Percentiles rank a stretch among this genome's conserved stretches.
phyloP scores from a whole-genome alignment of 1,284 basidiomycete genomes.

The Agroathelia rolfsii region DNA sequence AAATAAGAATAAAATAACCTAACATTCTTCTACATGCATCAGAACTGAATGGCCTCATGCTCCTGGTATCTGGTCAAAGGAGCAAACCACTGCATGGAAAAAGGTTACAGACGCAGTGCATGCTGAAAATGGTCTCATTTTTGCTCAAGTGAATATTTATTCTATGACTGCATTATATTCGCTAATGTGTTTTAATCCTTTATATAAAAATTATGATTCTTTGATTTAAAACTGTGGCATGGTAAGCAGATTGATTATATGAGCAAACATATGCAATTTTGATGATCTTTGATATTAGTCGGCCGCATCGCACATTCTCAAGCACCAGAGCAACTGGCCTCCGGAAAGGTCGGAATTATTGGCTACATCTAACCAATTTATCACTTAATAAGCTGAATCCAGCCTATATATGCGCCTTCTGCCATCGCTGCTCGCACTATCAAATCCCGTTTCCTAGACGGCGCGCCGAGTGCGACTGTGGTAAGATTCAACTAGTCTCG shows the following conservation, averaged over 20 bases:
- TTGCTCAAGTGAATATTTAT: too few species aligned
- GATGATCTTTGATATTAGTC: too few species aligned
- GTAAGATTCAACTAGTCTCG: not conserved
- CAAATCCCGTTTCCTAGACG: conserved; percentile 25
- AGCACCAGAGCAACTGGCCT: too few species aligned
- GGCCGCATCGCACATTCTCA: too few species aligned
- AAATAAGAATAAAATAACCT: conserved; percentile 15
- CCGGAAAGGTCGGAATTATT: too few species aligned
- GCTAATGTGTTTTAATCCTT: conserved; percentile 26
- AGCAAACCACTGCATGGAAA: conserved; percentile 29
- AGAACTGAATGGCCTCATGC: conserved; percentile 19
- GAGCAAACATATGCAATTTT: too few species aligned
- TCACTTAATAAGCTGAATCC: too few species aligned
- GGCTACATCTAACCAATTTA: too few species aligned
- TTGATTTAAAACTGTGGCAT: conserved; percentile 29
- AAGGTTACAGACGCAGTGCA: conserved; percentile 28
- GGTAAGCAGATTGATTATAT: conserved; percentile 1
- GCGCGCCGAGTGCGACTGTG: conserved; percentile 10
- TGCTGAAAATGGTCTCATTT: conserved; percentile 28
- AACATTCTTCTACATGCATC: conserved; percentile 21
- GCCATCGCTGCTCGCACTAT: conserved; percentile 28
- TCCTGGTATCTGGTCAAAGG: conserved; percentile 24
- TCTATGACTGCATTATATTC: conserved; percentile 26
- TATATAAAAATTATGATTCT: too few species aligned
- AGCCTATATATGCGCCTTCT: conserved; percentile 29